Percentiles rank a stretch among this genome's conserved stretches.
Conservation (phyloP, 768 basidiomycete species). For the Naganishia onofrii region DNA sequence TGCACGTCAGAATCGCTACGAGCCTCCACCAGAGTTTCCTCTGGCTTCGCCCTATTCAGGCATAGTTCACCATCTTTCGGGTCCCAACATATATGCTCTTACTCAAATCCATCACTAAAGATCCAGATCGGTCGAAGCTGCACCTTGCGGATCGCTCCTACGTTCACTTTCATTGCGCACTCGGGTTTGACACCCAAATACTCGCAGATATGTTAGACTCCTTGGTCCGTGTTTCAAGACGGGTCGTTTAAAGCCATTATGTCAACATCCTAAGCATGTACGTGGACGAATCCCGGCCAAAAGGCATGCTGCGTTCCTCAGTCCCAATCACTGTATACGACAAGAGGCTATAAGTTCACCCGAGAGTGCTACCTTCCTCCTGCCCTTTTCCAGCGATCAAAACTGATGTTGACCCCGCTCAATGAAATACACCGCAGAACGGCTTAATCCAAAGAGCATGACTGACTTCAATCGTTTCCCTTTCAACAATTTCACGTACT, state of each 20-base stretch:
- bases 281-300: conserved; percentile 60
- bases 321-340: conserved; percentile 61
- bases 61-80: conserved; percentile 90
- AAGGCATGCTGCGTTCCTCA: conserved; percentile 65
- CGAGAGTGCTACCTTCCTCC: conserved; percentile 64
- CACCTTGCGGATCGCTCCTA: conserved; percentile 62
- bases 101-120: conserved; percentile 71
- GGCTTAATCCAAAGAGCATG: conserved; percentile 60
- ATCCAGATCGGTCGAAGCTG: conserved; percentile 73
- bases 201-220: conserved; percentile 80
- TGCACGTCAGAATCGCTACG: conserved; percentile 94
- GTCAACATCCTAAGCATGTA: conserved; percentile 70
- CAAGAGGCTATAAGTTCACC: conserved; percentile 65
- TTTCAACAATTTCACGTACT: conserved; percentile 78
- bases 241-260: conserved; percentile 75
- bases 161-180: conserved; percentile 71
- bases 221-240: conserved; percentile 84
- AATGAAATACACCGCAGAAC: conserved; percentile 49
- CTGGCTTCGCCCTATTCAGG: conserved; percentile 87
- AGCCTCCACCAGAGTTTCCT: conserved; percentile 95
- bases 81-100: conserved; percentile 81
- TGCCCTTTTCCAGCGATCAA: conserved; percentile 61
- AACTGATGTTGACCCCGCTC: conserved; percentile 69
- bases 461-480: conserved; percentile 74
- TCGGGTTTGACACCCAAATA: conserved; percentile 71